Percentiles rank a stretch among this genome's conserved stretches.
phyloP scores from a whole-genome alignment of 306 rosid species.

The Delonix regia region DNA sequence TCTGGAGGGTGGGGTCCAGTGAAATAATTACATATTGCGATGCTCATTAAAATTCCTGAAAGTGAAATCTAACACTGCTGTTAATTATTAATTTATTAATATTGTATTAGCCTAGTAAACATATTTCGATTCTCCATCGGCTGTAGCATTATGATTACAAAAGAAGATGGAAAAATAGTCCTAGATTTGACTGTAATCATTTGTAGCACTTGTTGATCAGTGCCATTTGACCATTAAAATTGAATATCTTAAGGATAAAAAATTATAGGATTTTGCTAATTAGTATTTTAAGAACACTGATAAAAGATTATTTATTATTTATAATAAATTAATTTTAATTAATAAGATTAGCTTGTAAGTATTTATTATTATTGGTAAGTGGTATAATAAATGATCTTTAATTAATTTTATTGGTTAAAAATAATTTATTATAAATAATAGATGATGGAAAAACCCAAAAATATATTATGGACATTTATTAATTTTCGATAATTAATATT shows the following conservation, averaged over 20 bases:
- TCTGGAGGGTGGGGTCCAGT: conserved; percentile 31
- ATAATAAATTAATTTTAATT: too few relatives aligned
- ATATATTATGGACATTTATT: too few relatives aligned
- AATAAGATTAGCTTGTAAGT: too few relatives aligned
- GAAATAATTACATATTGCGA: background rate
- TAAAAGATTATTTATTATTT: too few relatives aligned
- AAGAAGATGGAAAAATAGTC: conserved; percentile 22
- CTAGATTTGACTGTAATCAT: conserved; percentile 39
- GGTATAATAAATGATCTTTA: too few relatives aligned
- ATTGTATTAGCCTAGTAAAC: background rate
- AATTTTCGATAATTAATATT: background rate
- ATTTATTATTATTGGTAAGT: too few relatives aligned
- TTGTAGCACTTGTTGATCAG: conserved; percentile 32
- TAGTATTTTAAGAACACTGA: too few relatives aligned
- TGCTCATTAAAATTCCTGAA: background rate
- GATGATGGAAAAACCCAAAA: too few relatives aligned
- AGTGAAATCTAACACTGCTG: background rate
- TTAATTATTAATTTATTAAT: background rate
- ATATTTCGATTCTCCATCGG: background rate
- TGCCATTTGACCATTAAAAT: conserved; percentile 41
- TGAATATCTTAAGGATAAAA: too few relatives aligned
- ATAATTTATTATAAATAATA: too few relatives aligned
- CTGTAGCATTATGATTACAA: conserved; percentile 31
- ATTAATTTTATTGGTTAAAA: too few relatives aligned
- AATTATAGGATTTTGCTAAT: too few relatives aligned